These are phyloP conservation scores for Karstenula rhodostoma DNA, from an alignment of 2,329 filamentous ascomycete species.

Conservation along the genomic window DNA sequence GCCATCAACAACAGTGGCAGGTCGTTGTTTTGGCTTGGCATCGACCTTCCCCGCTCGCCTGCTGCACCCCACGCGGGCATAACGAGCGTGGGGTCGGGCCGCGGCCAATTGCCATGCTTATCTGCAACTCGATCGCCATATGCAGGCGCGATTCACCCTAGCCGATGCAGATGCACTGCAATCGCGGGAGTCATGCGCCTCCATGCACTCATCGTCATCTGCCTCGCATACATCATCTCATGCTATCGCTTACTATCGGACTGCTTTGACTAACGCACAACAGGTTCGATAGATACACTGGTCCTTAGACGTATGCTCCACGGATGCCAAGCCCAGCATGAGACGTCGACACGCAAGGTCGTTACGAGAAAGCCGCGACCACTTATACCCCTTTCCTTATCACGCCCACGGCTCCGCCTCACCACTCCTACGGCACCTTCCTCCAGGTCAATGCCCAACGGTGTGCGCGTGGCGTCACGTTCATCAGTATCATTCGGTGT, in stretches of 20 bases:
- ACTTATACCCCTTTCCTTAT: constrained; percentile 22
- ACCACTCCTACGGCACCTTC: constrained; percentile 8
- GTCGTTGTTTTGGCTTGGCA: constrained; percentile 22
- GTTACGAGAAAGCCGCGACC: constrained; percentile 15
- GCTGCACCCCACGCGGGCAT: constrained; percentile 23
- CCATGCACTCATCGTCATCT: constrained; percentile 5
- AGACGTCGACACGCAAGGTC: constrained; percentile 4
- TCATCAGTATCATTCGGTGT: background rate
- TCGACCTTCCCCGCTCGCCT: constrained; percentile 11
- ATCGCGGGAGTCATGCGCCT: constrained; percentile 2
- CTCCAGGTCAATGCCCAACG: background rate
- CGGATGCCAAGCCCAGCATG: background rate
- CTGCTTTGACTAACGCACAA: constrained; percentile 21
- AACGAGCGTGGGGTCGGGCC: constrained; percentile 16
- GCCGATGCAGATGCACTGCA: constrained; percentile 5
- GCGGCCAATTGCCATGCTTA: constrained; percentile 18
- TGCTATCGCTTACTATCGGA: background rate
- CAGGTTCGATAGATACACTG: constrained; percentile 45
- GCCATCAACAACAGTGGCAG: background rate
- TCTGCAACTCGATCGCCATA: constrained; percentile 8
- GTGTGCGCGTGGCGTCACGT: background rate
- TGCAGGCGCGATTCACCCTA: constrained; percentile 5
- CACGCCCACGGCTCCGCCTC: constrained; percentile 4
- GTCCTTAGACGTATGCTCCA: constrained; percentile 30
- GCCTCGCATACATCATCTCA: background rate